Evolutionary conservation across 2,329 filamentous ascomycete genomes (phyloP).

Genomic region (Cladosporium sphaerospermum): DNA sequence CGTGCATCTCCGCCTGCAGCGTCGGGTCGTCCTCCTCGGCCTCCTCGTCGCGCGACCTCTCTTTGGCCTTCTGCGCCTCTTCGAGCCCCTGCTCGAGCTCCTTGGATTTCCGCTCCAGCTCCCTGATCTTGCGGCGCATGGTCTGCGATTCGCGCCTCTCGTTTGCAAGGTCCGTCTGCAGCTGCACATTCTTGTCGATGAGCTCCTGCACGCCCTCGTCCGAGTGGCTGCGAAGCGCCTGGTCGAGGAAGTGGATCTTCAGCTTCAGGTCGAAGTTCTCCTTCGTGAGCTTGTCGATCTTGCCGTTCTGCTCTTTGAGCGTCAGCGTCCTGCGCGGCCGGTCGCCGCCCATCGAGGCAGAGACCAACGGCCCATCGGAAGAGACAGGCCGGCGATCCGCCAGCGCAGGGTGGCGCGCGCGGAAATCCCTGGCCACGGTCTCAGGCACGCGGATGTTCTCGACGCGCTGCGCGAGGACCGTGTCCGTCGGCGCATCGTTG

Average conservation of each 20-base stretch:
- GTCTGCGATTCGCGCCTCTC: slow-evolving; percentile 86
- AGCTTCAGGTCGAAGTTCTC: slow-evolving; percentile 98
- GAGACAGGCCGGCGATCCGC: slow-evolving; percentile 48
- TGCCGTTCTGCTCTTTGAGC: slow-evolving; percentile 94
- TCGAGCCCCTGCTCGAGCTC: slow-evolving; percentile 46
- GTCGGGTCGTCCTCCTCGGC: slow-evolving; percentile 28
- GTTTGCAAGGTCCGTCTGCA: slow-evolving; percentile 83
- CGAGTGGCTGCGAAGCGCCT: slow-evolving; percentile 84
- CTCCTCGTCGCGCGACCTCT: slow-evolving; percentile 17
- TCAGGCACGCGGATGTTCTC: slow-evolving; percentile 87
- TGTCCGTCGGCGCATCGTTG: slow-evolving; percentile 61
- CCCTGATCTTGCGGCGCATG: slow-evolving; percentile 72
- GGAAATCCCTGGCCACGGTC: slow-evolving; percentile 79
- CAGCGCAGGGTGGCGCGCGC: slow-evolving; percentile 61
- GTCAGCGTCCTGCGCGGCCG: slow-evolving; percentile 53
- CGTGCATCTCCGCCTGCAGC: slow-evolving; percentile 61
- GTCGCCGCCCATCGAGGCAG: slow-evolving; percentile 20
- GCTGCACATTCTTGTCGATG: slow-evolving; percentile 93
- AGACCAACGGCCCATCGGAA: slow-evolving; percentile 27
- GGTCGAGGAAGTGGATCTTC: slow-evolving; percentile 94
- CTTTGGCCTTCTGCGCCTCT: slow-evolving; percentile 37
- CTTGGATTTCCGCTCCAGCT: slow-evolving; percentile 73
- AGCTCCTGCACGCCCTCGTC: slow-evolving; percentile 97
- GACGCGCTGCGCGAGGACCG: slow-evolving; percentile 79
- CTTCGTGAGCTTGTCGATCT: slow-evolving; percentile 91